Conservation (phyloP, 441 rosid genomes). For the Sinapis alba region DNA sequence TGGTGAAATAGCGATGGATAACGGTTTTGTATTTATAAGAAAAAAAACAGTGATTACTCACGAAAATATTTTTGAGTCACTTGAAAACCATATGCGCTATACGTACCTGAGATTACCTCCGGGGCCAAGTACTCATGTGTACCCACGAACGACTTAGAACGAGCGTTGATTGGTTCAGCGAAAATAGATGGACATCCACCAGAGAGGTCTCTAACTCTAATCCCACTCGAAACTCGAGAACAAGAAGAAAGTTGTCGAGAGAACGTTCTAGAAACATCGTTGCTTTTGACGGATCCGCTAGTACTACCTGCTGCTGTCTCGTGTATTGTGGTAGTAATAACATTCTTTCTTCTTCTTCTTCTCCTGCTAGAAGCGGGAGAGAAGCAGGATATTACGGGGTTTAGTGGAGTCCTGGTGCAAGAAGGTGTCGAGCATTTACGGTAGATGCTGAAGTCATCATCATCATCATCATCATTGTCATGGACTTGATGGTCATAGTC, state of each 20-base stretch:
- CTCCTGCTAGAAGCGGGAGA: slow-evolving; percentile 42
- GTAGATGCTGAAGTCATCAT: slow-evolving; percentile 31
- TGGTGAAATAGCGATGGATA: too few species aligned
- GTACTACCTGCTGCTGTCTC: slow-evolving; percentile 32
- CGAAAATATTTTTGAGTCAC: too few species aligned
- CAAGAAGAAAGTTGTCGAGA: slow-evolving; percentile 23
- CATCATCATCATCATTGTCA: slow-evolving; percentile 25
- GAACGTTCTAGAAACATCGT: slow-evolving; percentile 24
- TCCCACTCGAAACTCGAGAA: slow-evolving; percentile 29
- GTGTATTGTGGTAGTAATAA: slow-evolving; percentile 49
- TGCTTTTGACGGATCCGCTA: slow-evolving; percentile 14
- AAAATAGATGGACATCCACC: slow-evolving; percentile 55
- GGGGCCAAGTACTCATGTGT: slow-evolving; percentile 77
- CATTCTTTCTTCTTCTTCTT: slow-evolving; percentile 43
- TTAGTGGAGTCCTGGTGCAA: slow-evolving; percentile 60
- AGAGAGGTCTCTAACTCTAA: slow-evolving; percentile 6
- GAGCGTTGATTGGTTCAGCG: slow-evolving; percentile 73
- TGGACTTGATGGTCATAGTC: slow-evolving; percentile 12
- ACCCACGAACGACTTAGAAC: slow-evolving; percentile 67
- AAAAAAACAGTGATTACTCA: not conserved
- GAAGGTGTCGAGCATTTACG: slow-evolving; percentile 55
- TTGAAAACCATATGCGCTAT: not conserved
- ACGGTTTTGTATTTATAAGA: not conserved
- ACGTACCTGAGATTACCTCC: slow-evolving; percentile 63
- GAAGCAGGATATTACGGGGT: slow-evolving; percentile 77